Percentiles rank a stretch among this genome's conserved stretches.
phyloP scores from a whole-genome alignment of 208 protist genomes.

The Herpetomonas tarakana region DNA sequence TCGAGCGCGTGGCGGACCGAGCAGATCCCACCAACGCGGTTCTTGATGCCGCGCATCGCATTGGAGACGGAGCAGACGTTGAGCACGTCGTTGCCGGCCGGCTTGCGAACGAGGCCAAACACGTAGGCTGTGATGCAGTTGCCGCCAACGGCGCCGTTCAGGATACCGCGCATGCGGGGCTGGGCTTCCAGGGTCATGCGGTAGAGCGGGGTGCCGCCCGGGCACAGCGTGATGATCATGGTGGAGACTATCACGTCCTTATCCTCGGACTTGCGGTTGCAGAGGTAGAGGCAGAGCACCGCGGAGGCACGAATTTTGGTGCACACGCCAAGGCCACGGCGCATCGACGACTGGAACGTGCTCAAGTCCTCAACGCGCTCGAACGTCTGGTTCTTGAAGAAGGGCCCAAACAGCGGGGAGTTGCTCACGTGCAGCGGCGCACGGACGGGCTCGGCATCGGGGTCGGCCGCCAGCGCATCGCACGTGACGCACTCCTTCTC shows the following conservation, averaged over 20 bases:
- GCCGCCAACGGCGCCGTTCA: conserved; percentile 29
- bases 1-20: conserved; percentile 31
- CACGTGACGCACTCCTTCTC: conserved; percentile 14
- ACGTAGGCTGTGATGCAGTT: conserved; percentile 31
- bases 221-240: conserved; percentile 27
- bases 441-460: conserved; percentile 13
- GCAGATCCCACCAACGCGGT: conserved; percentile 15
- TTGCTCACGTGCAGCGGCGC: conserved; percentile 11
- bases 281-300: conserved; percentile 37
- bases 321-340: conserved; percentile 25
- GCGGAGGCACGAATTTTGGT: conserved; percentile 34
- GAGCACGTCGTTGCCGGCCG: conserved; percentile 33
- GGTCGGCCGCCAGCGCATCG: conserved; percentile 31
- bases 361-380: conserved; percentile 18
- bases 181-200: conserved; percentile 12
- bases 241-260: conserved; percentile 30
- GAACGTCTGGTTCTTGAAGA: conserved; percentile 24
- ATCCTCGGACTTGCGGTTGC: conserved; percentile 18
- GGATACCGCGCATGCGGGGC: conserved; percentile 22
- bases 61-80: conserved; percentile 18
- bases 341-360: conserved; percentile 27
- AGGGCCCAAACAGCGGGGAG: conserved; percentile 34
- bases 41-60: conserved; percentile 18
- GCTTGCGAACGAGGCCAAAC: conserved; percentile 21
- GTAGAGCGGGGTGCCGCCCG: conserved; percentile 27